Evolutionary conservation across 345 rosid genomes (phyloP), one percentile per base, ranked within the genome.

Genomic region (Passiflora organensis): DNA sequence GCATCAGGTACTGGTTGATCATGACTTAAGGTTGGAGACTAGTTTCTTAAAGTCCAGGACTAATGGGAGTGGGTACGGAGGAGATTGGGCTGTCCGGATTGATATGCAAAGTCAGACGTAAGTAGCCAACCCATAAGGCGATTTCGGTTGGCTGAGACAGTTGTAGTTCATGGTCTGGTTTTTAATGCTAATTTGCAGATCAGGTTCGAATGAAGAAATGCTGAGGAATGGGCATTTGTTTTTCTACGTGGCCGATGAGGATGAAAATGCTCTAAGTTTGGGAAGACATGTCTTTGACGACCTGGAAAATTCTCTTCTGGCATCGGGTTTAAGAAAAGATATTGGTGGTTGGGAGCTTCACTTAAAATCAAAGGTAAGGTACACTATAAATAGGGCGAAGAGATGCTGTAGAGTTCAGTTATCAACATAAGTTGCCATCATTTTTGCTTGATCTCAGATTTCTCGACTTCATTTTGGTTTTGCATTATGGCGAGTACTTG

Each of bases 181-280:
- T 10, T 12, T 54, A 15, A 23, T 49, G 10, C 14, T 13, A 48
- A 57, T 25, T 61, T 22, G 53, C 72, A 76, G 78, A 53, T 65
- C 80, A 32, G 68, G 62, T 53, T 19, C 51, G 77, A 63, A 65
- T 55, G 79, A 79, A 8, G 81, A 85, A 48, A 70, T 72, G 61
- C 62, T 62, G 84, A 76, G 66, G 72, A 76, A 32, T 19, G 80
- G 43, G 20, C 83, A 89, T 69, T 78, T 89, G 47, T 89, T 82
- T 72, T 89, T 93, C 78, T 93, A 93, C 71, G 18, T 93, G 75
- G 87, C 85, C 37, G 86, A 89, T 73, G 99, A 93, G 76, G 82
- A 72, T 56, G 87, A 82, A 39, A 77, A 74, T 74, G 69, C 78
- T 63, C 47, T 89, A 23, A 79, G 55, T 52, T 57, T 84, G 72